A percentile compares a stretch with the other conserved stretches of the same genome.
phyloP scores from a whole-genome alignment of 2,329 filamentous ascomycete species.

The Beauveria sp. region DNA sequence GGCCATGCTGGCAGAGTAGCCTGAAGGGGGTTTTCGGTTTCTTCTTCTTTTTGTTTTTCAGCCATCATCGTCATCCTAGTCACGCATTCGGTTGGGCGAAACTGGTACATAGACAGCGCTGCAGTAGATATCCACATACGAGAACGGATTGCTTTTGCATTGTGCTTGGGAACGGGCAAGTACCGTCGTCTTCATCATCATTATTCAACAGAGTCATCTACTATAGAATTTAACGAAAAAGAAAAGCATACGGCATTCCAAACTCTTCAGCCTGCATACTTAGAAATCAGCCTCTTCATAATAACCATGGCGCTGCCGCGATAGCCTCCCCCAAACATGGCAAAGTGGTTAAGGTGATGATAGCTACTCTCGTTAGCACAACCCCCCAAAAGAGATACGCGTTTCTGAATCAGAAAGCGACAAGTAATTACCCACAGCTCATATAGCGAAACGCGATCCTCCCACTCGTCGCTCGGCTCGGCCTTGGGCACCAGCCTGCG shows the following conservation, averaged over 20 bases:
- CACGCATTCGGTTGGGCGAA: neutral
- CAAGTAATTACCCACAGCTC: slow-evolving; percentile 56
- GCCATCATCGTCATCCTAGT: neutral
- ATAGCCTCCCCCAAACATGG: slow-evolving; percentile 77
- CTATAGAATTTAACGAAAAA: neutral
- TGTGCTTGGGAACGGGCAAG: neutral
- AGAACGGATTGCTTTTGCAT: neutral
- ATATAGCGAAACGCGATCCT: slow-evolving; percentile 75
- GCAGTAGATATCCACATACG: slow-evolving; percentile 1
- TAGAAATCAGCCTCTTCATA: slow-evolving; percentile 65
- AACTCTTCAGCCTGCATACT: slow-evolving; percentile 46
- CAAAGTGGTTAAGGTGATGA: slow-evolving; percentile 84
- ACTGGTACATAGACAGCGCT: slow-evolving; percentile 3
- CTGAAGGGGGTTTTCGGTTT: neutral
- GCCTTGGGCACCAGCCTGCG: slow-evolving; percentile 66
- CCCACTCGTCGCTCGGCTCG: slow-evolving; percentile 74
- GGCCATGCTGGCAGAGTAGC: slow-evolving; percentile 32
- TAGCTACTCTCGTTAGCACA: slow-evolving; percentile 47
- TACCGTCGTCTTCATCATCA: neutral
- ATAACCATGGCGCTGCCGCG: slow-evolving; percentile 67
- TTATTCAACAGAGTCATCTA: neutral
- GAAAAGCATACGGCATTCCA: neutral
- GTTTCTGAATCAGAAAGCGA: neutral
- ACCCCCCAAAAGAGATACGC: too few species aligned
- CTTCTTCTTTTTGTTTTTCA: neutral